Evolutionary conservation across 306 rosid genomes (phyloP).

Genomic region (barrel medic (Medicago truncatula)): MtrunA17r5.0-ANR NC_053049.1:378001-378500

Average conservation of each 20-base stretch:
- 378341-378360: slow-evolving; percentile 38
- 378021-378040: neutral
- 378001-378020: slow-evolving; percentile 15
- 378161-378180: slow-evolving; percentile 40
- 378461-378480: slow-evolving; percentile 54
- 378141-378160: slow-evolving; percentile 35
- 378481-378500: slow-evolving; percentile 38
- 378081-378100: neutral
- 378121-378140: neutral
- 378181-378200: slow-evolving; percentile 39
- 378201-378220: too few relatives aligned
- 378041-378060: too few relatives aligned
- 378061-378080: too few relatives aligned
- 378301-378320: slow-evolving; percentile 58
- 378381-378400: neutral
- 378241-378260: slow-evolving; percentile 13
- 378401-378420: neutral
- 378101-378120: neutral
- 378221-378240: too few relatives aligned
- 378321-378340: slow-evolving; percentile 70
- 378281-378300: slow-evolving; percentile 42
- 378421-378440: slow-evolving; percentile 56
- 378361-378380: slow-evolving; percentile 5
- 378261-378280: slow-evolving; percentile 42
- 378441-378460: slow-evolving; percentile 59